Percentiles rank a stretch among this genome's conserved stretches.
Evolutionary conservation across 345 rosid genomes (phyloP).

Genomic region (Hypericum androsaemum): DNA sequence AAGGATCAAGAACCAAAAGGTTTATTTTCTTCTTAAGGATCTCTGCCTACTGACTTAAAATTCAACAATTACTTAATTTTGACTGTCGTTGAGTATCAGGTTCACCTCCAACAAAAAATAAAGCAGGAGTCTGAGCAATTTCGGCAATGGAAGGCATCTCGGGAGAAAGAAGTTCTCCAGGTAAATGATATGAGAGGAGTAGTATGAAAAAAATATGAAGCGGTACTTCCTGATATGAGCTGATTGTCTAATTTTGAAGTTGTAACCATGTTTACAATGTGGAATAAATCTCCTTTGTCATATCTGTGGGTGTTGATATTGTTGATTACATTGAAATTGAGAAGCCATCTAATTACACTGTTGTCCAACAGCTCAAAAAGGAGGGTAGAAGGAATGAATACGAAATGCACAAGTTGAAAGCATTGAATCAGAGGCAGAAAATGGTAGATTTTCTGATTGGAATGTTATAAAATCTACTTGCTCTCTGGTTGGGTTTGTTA

Average conservation of each 20-base stretch:
- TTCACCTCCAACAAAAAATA: slow-evolving; percentile 82
- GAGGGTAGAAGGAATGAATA: slow-evolving; percentile 94
- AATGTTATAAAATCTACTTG: slow-evolving; percentile 2
- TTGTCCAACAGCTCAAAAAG: slow-evolving; percentile 65
- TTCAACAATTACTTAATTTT: slow-evolving; percentile 5
- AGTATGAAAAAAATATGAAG: too few relatives aligned
- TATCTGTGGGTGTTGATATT: neutral
- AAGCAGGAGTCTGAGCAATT: slow-evolving; percentile 91
- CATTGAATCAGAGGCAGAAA: slow-evolving; percentile 93
- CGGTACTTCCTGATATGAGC: too few relatives aligned
- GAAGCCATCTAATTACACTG: neutral
- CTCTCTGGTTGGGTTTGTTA: slow-evolving; percentile 9
- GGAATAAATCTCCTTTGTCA: too few relatives aligned
- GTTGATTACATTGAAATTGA: neutral
- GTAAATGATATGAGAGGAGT: slow-evolving; percentile 19
- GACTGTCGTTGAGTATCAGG: slow-evolving; percentile 29
- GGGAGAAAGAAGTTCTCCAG: slow-evolving; percentile 99
- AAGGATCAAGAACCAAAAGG: slow-evolving; percentile 82
- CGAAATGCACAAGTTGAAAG: slow-evolving; percentile 93
- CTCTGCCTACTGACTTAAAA: neutral
- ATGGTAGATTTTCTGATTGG: slow-evolving; percentile 38
- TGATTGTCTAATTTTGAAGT: too few relatives aligned
- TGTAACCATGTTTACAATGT: too few relatives aligned
- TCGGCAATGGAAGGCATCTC: slow-evolving; percentile 77
- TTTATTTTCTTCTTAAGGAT: slow-evolving; percentile 11